Evolutionary conservation across 2,329 filamentous ascomycete species (phyloP), one percentile per base, ranked within the genome.

Genomic region (Penicillium sp.): DNA sequence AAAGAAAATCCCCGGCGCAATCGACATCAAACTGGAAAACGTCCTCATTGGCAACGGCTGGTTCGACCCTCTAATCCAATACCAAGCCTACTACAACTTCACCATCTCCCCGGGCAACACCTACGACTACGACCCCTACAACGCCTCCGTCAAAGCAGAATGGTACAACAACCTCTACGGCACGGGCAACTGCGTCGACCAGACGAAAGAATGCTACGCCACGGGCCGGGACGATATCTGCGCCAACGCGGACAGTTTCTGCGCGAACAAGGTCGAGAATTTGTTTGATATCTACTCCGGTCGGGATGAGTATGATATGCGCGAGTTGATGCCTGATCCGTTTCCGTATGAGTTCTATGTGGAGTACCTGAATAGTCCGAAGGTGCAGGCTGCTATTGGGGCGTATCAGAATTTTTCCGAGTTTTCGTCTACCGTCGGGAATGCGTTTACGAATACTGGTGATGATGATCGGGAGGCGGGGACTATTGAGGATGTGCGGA

Each of bases 111-210:
- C 74, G 1, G 74, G 74, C 17, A 76, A 76, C 57, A 72, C 73
- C 7, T 76, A 76, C 45, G 72, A 74, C 48, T 73, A 54, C 25
- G 60, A 64, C 11, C 64, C 64, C 11, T 67, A 74, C 54, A 84
- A 83, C 69, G 78, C 74, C 10, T 78, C 80, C 2, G 72, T 81
- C 34, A 77, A 83, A 57, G 75, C 75, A 0, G 73, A 81, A 68
- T 80, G 86, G 72, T 85, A 84, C 76, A 86, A 87, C 73, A 83
- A 82, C 64, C 69, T 88, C 35, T 88, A 86, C 68, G 86, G 85
- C 1, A 67, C 77, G 2, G 86, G 86, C 35, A 87, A 88, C 70
- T 88, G 86, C 70, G 71, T 84, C 28, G 85, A 88, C 66, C 79
- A 80, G 57, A 81, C 83, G n/a, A 74, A 79, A 12, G 76, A 83